phyloP scores from a whole-genome alignment of 2,329 filamentous ascomycete species.

The Colletotrichum sp. region DNA sequence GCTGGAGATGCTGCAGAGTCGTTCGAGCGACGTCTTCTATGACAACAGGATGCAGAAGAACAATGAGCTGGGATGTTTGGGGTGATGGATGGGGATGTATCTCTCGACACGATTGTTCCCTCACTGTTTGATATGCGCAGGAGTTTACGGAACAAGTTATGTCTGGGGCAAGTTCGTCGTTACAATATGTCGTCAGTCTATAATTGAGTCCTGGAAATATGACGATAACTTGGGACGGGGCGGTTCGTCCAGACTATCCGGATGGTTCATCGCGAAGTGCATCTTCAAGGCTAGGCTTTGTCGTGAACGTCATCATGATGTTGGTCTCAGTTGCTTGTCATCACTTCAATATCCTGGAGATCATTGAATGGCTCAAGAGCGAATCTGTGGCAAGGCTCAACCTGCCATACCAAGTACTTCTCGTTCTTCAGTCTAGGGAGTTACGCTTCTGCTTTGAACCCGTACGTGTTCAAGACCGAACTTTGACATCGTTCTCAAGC shows the following conservation, averaged over 20 bases:
- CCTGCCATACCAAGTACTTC: not conserved
- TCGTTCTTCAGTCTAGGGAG: accelerated
- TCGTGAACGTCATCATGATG: not conserved
- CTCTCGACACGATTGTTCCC: not conserved
- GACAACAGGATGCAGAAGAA: not conserved
- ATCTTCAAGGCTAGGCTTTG: not conserved
- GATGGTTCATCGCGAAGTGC: not conserved
- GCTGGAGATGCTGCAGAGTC: not conserved
- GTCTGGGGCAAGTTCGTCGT: not conserved
- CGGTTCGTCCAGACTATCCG: not conserved
- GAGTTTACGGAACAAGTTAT: not conserved
- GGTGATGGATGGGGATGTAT: not conserved
- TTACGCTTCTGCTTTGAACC: not conserved
- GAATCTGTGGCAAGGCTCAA: not conserved
- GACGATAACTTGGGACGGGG: not conserved
- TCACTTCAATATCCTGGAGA: not conserved
- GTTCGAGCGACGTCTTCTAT: not conserved
- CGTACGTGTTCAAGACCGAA: not conserved
- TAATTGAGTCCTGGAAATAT: not conserved
- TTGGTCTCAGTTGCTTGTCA: not conserved
- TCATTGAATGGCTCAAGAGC: not conserved
- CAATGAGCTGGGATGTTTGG: not conserved
- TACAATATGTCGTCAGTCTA: not conserved
- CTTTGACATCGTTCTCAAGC: not conserved
- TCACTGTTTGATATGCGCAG: not conserved